phyloP scores from a whole-genome alignment of 441 rosid genomes.

The Dalechampia spathulata region DNA sequence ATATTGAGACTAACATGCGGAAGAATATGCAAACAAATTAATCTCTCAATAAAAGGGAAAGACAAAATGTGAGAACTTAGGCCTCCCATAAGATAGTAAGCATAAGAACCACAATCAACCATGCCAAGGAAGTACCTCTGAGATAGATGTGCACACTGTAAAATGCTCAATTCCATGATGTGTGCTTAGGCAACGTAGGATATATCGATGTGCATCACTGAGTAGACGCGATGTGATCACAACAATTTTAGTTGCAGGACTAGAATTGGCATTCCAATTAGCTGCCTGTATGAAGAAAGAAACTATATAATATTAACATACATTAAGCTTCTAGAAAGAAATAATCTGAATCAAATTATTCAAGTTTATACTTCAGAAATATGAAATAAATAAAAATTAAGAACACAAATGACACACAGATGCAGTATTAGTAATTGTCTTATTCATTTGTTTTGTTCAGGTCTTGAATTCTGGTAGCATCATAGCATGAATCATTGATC shows the following conservation, averaged over 20 bases:
- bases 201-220: conserved; percentile 89
- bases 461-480: too few relatives aligned
- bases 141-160: conserved; percentile 66
- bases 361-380: too few relatives aligned
- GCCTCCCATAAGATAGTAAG: neutral
- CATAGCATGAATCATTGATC: too few relatives aligned
- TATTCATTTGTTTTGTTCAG: too few relatives aligned
- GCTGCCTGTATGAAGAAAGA: conserved; percentile 40
- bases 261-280: conserved; percentile 58
- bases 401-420: too few relatives aligned
- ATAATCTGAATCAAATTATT: neutral
- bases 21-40: neutral
- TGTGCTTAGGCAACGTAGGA: conserved; percentile 65
- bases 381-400: too few relatives aligned
- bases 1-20: neutral
- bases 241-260: conserved; percentile 42
- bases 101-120: neutral
- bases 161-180: conserved; percentile 47
- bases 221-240: conserved; percentile 76
- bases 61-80: neutral
- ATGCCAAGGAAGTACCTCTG: conserved; percentile 55
- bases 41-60: neutral
- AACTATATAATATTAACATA: conserved; percentile 10
- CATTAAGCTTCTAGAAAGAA: conserved; percentile 4
- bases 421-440: too few relatives aligned